phyloP scores from a whole-genome alignment of 306 rosid species.

The Cucumis sativus region DNA sequence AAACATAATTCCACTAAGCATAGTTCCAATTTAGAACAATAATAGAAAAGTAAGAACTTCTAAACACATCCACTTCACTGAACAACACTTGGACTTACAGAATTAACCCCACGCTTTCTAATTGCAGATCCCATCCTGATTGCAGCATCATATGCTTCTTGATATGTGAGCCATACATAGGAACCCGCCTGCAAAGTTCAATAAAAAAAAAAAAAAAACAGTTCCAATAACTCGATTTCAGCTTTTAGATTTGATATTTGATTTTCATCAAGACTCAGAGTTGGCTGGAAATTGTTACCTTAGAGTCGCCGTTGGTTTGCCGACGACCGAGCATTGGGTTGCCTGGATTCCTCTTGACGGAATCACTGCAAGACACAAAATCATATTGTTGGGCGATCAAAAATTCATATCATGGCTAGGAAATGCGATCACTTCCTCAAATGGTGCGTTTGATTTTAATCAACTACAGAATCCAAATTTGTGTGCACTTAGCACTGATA shows the following conservation, averaged over 20 bases:
- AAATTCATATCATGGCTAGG: background rate
- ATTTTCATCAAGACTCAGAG: background rate
- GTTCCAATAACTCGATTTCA: background rate
- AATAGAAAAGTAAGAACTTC: background rate
- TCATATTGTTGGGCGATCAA: background rate
- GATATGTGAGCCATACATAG: conserved; percentile 37
- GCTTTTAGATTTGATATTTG: background rate
- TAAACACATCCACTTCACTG: background rate
- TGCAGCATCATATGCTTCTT: conserved; percentile 53
- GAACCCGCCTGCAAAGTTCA: conserved; percentile 28
- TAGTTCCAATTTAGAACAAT: background rate
- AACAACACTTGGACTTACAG: conserved; percentile 33
- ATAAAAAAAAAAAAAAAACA: background rate
- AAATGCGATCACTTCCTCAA: background rate
- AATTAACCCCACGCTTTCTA: conserved; percentile 46
- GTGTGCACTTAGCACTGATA: no score
- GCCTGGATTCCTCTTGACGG: conserved; percentile 57
- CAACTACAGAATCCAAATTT: background rate
- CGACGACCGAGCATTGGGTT: conserved; percentile 67
- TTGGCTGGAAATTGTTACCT: conserved; percentile 26
- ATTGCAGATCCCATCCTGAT: conserved; percentile 59
- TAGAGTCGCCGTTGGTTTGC: conserved; percentile 32
- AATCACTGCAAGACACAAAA: conserved; percentile 34
- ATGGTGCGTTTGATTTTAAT: background rate
- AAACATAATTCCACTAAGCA: background rate